Base-by-base conservation (phyloP, 306 rosid genomes). In the Lotus japonicus region DNA sequence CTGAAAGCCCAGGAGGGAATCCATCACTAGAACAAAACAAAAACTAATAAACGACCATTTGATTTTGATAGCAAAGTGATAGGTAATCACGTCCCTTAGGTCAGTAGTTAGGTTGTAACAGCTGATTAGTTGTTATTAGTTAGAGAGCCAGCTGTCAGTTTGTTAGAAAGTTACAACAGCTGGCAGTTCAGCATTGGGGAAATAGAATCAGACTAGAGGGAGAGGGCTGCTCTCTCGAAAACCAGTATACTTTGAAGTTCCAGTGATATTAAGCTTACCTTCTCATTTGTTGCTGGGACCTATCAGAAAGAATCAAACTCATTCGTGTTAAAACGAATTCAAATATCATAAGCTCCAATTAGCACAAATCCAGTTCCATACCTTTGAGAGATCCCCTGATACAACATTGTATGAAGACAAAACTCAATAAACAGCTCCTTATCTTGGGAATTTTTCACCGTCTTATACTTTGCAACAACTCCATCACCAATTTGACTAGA, bases 361-460 rank as follows among this genome's bases (percentile, higher is more conserved):
- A 68, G 61, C 72, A 26, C 39, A 76, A 28, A 55, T 58, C 42
- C 31, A 79, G 57, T 50, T 79, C 41, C 76, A 54, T 36, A 92
- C 98, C 92, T 85, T 81, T 80, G 95, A 80, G 91, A 79, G 59
- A 84, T 79, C 42, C 76, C 80, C 79, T 92, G 98, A 72, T 88
- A 92, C 85, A 92, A 75, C 76, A 92, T 61, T 70, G 91, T 88
- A 79, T 92, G 96, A 74, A 86, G 89, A 71, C 90, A 86, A 85
- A 92, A 90, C 66, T 90, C 97, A 68, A 92, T 55, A 79, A 92
- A 90, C 67, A 90, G 68, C 42, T 75, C 82, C 70, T 78, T 86
- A 73, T 90, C 96, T 66, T 59, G 80, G 80, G 87, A 60, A 77
- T 68, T 69, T 7, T 64, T 73, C 78, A 86, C 76, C 31, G 15